Conservation (phyloP, 768 basidiomycete species). For the Leccinum fibrillosum region DNA sequence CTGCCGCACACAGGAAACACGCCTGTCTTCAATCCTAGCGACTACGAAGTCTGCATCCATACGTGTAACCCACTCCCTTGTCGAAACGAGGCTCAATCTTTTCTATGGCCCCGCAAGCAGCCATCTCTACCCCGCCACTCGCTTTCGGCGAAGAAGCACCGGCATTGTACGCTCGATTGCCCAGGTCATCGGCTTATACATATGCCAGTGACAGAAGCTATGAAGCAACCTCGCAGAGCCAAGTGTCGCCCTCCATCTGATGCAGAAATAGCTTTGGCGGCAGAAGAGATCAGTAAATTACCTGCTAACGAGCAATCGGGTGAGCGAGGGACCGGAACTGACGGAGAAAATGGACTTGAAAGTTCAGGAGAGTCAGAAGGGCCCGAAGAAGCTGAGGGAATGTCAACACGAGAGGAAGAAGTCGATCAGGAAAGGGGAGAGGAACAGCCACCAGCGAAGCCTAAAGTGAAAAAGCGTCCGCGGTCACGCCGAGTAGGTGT, state of each 20-base stretch:
- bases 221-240: conserved; percentile 20
- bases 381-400: conserved; percentile 11
- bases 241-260: conserved; percentile 24
- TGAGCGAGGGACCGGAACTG: neutral
- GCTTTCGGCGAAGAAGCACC: conserved; percentile 24
- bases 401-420: conserved; percentile 7
- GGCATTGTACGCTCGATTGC: conserved; percentile 13
- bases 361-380: conserved; percentile 12
- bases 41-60: conserved; percentile 27
- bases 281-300: conserved; percentile 6
- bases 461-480: conserved; percentile 15
- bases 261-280: conserved; percentile 16
- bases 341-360: neutral
- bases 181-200: conserved; percentile 22
- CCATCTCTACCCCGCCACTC: conserved; percentile 24
- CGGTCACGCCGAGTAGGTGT: conserved; percentile 10
- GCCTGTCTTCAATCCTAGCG: neutral
- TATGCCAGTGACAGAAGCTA: conserved; percentile 14
- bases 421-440: neutral
- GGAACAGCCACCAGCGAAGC: neutral
- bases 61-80: conserved; percentile 22
- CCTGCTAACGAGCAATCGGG: neutral
- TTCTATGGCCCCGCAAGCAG: conserved; percentile 23
- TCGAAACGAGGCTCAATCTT: conserved; percentile 26
- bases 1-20: conserved; percentile 2